A percentile compares a stretch with the other conserved stretches of the same genome.
phyloP scores from a whole-genome alignment of 139 green algal species.

The Zygnema cylindricum region DNA sequence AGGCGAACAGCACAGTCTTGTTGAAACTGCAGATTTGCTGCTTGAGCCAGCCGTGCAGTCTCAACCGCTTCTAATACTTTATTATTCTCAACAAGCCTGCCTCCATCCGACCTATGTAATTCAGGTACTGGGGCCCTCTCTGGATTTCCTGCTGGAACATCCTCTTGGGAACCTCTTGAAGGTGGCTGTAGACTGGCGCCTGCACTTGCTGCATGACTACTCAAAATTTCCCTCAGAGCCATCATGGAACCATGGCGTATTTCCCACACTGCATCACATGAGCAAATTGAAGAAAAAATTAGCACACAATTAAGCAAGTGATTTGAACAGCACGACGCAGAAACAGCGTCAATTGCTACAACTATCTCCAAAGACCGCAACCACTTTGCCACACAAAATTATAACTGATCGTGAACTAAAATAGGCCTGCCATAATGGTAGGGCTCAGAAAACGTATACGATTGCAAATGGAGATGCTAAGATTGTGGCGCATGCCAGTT shows the following conservation, averaged over 20 bases:
- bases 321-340: background rate
- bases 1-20: constrained; percentile 83
- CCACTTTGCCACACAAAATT: too few relatives aligned
- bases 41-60: constrained; percentile 58
- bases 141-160: background rate
- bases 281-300: background rate
- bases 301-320: background rate
- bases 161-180: background rate
- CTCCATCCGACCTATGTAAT: background rate
- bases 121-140: background rate
- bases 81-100: background rate
- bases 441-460: too few relatives aligned
- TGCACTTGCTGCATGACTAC: constrained; percentile 70
- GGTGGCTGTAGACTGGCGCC: constrained; percentile 43
- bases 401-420: too few relatives aligned
- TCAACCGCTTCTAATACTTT: background rate
- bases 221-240: constrained; percentile 83
- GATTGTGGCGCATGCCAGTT: too few relatives aligned
- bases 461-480: too few relatives aligned
- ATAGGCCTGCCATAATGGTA: too few relatives aligned
- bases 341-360: background rate
- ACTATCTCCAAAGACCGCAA: background rate
- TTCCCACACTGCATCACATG: constrained; percentile 70
- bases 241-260: constrained; percentile 85
- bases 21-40: constrained; percentile 79